Base-by-base conservation (phyloP, 805 yeast genomes). In the Cyberlindnera maritima region DNA sequence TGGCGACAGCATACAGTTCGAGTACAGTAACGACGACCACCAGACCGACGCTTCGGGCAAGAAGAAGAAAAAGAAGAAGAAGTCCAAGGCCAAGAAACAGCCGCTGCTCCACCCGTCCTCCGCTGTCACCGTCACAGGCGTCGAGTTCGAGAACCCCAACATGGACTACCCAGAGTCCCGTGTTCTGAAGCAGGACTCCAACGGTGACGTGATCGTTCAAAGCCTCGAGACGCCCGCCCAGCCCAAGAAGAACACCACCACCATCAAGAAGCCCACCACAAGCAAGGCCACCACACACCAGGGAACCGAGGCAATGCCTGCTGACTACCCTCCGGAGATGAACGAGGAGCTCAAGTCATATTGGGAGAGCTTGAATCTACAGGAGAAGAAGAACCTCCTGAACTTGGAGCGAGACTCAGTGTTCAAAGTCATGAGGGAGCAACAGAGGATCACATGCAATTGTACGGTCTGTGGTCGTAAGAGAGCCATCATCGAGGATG, bases 401-500 rank as follows among this genome's bases (percentile, higher is more conserved):
- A 74, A 76, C 56, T 77, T 87, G 37, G 88, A 86, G 54, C 84
- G 82, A 60, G 79, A 79, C 39, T 81, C 87, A 35, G 81, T 90
- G 1, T 72, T 86, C 65, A 77, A 76, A 41, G 74, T 80, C 36
- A 78, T 88, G 63, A 78, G 76, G 50, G 80, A 75, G 49, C 81
- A 80, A 58, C 83, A 80, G 58, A 71, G 74, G 52, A 67, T 71
- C 21, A 63, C 62, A 13, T 90, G 96, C 62, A 75, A 79, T 48
- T 91, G 97, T 62, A 69, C 81, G 4, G 80, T 80, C 17, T 91
- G 97, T 67, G 92, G 91, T 2, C 76, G 87, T 39, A 83, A 85
- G 55, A 80, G 83, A 57, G 65, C 71, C 42, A 80, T 88, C 14
- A 77, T 88, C 52, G 94, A 86, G 59, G 81, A 79, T 55, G 96